Evolutionary conservation across 495 filamentous ascomycete genomes (phyloP), one percentile per base, ranked within the genome.

Genomic region (Neurospora sp.): DNA sequence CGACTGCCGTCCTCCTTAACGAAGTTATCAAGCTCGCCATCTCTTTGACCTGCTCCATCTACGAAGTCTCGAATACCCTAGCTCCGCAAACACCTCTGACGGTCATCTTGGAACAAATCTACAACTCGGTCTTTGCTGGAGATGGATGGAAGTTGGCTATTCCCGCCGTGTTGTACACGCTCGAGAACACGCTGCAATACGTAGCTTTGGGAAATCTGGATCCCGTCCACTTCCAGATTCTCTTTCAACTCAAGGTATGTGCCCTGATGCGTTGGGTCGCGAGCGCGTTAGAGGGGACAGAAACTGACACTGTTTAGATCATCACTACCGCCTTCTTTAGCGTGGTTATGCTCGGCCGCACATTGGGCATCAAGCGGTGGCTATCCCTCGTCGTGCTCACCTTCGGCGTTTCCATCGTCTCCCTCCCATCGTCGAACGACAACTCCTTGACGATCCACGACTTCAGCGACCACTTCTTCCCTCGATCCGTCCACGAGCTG

Each of bases 111-210:
- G 88, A 88, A 74, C 89, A 92, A 74, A 88, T 98, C n/a, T 90
- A 88, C 75, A 88, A 85, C 68, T 88, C 91, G 16, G 90, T 97
- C 0, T 97, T 98, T 79, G 91, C 92, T 3, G 90, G 91, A n/a
- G 96, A 99, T 76, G 93, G 93, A 76, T 99, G 96, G 96, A 98
- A 98, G 81, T 79, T 99, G 74, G 94, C 93, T 6, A 91, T 98
- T 44, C 95, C 96, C 0, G 96, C 94, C 9, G 86, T 89, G 53
- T 85, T 98, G 3, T 98, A 97, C 78, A 97, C 96, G 0, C 75
- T 97, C 37, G 92, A 97, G 77, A 98, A 97, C 78, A 92, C 91
- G 4, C 83, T 99, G 22, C 93, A 98, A 81, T 99, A 97, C 81
- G 87, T 97, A 69, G 96, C 93, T 3, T 87, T 98, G 27, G 92